Evolutionary conservation across 495 filamentous ascomycete genomes (phyloP).

Genomic region (Penicillium argentinense): DNA sequence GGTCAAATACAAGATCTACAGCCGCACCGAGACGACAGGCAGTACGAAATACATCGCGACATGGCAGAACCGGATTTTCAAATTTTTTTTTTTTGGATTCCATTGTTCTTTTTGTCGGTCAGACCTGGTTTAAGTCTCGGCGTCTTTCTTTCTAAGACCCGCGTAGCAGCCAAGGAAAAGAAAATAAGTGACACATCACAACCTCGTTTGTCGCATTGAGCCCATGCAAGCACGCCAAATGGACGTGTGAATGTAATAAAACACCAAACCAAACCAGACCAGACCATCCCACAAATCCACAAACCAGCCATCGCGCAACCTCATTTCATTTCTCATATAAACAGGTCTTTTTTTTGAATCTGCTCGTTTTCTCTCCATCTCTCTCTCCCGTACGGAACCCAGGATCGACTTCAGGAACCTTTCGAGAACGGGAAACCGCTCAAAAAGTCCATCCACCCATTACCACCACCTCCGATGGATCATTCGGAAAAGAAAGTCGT

Average conservation of each 20-base stretch:
- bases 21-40: background rate
- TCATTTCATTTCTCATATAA: constrained; percentile 35
- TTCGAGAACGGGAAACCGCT: constrained; percentile 6
- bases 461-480: constrained; percentile 17
- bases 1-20: background rate
- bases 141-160: constrained; percentile 16
- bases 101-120: constrained; percentile 28
- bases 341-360: constrained; percentile 28
- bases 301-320: constrained; percentile 32
- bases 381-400: constrained; percentile 30
- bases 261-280: constrained; percentile 34
- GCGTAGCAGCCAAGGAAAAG: constrained; percentile 9
- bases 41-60: constrained; percentile 12
- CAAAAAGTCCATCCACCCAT: constrained; percentile 27
- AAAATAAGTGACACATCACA: constrained; percentile 28
- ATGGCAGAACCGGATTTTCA: constrained; percentile 26
- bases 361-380: constrained; percentile 30
- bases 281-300: constrained; percentile 24
- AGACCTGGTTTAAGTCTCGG: constrained; percentile 17
- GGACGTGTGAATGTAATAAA: constrained; percentile 34
- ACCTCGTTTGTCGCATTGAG: constrained; percentile 38
- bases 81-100: constrained; percentile 27
- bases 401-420: constrained; percentile 26
- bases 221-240: constrained; percentile 32
- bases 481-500: constrained; percentile 15